phyloP scores from a whole-genome alignment of 2,329 filamentous ascomycete species.

The Beauveria sp. region DNA sequence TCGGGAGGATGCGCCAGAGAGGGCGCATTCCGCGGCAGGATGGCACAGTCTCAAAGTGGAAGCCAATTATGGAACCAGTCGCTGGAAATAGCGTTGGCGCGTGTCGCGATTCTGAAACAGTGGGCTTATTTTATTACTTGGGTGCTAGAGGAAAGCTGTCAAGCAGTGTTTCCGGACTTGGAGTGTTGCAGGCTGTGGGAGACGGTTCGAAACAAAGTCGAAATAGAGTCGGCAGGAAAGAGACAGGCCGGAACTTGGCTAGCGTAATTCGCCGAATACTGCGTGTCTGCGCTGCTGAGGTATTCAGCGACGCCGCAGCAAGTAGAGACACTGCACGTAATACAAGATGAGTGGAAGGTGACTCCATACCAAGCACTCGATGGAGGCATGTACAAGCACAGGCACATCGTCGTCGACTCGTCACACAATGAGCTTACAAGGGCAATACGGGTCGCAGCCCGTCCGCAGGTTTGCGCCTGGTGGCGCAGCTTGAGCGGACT shows the following conservation, averaged over 20 bases:
- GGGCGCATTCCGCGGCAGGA: background rate
- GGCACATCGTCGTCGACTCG: background rate
- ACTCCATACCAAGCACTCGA: background rate
- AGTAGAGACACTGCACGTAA: conserved; percentile 1
- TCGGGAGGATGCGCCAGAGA: background rate
- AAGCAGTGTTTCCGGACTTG: background rate
- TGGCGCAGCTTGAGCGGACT: background rate
- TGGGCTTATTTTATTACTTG: conserved; percentile 5
- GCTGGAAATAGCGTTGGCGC: background rate
- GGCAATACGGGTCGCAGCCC: background rate
- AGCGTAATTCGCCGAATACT: background rate
- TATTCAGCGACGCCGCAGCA: background rate
- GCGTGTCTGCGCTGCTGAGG: background rate
- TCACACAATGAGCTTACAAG: background rate
- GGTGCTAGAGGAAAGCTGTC: too few species aligned
- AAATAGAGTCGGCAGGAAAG: background rate
- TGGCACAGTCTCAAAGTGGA: background rate
- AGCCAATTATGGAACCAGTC: background rate
- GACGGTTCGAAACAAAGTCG: background rate
- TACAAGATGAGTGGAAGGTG: background rate
- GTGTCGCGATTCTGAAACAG: conserved; percentile 8
- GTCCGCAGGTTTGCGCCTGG: conserved; percentile 6
- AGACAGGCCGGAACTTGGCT: background rate
- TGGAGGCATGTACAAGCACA: background rate
- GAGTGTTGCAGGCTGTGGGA: background rate